These are phyloP conservation scores for Sporobolomyces phaffii DNA, from an alignment of 768 basidiomycete genomes.

Conservation along the genomic window DNA sequence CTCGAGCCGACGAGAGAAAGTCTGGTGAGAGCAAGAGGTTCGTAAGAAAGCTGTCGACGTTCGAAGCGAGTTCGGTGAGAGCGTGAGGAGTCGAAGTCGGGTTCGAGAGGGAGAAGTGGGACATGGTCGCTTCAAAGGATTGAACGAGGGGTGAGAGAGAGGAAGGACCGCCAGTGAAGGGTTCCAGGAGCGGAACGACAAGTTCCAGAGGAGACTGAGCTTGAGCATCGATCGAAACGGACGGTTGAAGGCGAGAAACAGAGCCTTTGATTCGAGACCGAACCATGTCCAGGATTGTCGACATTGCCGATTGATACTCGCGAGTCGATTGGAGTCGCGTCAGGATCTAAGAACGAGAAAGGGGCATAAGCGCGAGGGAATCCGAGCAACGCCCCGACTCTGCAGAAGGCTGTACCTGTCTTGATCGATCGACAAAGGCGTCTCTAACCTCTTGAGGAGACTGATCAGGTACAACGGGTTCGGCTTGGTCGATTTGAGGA, in stretches of 20 bases:
- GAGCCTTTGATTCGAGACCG: background rate
- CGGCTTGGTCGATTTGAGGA: background rate
- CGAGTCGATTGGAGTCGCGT: background rate
- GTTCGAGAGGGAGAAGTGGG: conserved; percentile 3
- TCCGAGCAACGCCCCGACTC: rapidly evolving
- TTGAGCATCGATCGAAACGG: background rate
- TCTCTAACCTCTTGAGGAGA: conserved; percentile 9
- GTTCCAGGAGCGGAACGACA: conserved; percentile 58
- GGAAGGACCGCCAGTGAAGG: conserved; percentile 21
- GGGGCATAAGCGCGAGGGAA: background rate
- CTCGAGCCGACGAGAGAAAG: background rate
- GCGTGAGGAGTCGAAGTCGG: background rate
- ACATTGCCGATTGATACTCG: conserved; percentile 9
- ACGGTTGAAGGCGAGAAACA: background rate
- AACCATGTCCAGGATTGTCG: conserved; percentile 6
- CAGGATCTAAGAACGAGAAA: conserved; percentile 14
- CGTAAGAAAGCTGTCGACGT: conserved; percentile 2
- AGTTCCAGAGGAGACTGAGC: conserved; percentile 54
- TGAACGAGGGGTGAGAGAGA: conserved; percentile 10
- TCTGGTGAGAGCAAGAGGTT: background rate
- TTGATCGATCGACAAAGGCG: conserved; percentile 29
- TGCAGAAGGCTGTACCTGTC: too few relatives aligned
- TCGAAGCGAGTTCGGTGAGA: background rate
- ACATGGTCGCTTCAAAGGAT: background rate
- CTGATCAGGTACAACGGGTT: background rate